These are phyloP conservation scores for Chlamydomonas sp. DNA, from an alignment of 139 green algal species.

Conservation along the genomic window DNA sequence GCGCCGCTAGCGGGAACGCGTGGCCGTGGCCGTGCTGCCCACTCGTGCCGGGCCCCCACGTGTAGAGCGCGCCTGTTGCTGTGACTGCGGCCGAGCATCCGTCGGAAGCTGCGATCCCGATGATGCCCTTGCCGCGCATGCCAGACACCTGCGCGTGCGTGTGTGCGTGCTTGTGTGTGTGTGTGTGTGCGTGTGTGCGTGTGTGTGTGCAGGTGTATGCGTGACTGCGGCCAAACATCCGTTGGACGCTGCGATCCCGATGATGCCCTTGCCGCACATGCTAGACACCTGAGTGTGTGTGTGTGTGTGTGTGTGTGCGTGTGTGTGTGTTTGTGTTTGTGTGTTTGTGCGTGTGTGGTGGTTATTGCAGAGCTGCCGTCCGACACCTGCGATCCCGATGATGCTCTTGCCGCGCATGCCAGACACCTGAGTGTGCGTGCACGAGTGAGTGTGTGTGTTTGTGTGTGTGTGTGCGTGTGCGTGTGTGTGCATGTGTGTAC, in stretches of 20 bases:
- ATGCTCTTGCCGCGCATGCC: slow-evolving; percentile 49
- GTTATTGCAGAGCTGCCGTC: too few relatives aligned
- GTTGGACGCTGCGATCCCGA: slow-evolving; percentile 48
- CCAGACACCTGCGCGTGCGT: slow-evolving; percentile 18
- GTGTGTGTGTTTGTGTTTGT: too few relatives aligned
- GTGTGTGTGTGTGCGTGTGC: too few relatives aligned
- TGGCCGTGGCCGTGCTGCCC: slow-evolving; percentile 7
- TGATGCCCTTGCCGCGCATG: slow-evolving; percentile 46
- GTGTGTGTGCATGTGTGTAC: slow-evolving; percentile 46
- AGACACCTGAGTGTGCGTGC: slow-evolving; percentile 4
- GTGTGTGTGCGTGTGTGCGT: too few relatives aligned
- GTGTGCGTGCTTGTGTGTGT: too few relatives aligned
- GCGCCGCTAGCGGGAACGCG: slow-evolving; percentile 18
- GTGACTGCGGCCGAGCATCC: slow-evolving; percentile 59
- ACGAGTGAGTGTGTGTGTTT: too few relatives aligned
- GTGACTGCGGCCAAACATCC: slow-evolving; percentile 59
- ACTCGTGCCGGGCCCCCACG: slow-evolving; percentile 53
- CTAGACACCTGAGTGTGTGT: too few relatives aligned
- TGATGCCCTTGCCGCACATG: too few relatives aligned
- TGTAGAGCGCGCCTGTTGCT: slow-evolving; percentile 56
- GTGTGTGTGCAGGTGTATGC: slow-evolving; percentile 46
- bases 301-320: too few relatives aligned
- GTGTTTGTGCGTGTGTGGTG: too few relatives aligned
- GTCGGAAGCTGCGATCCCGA: slow-evolving; percentile 43
- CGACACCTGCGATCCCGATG: too few relatives aligned